Percentiles rank a stretch among this genome's conserved stretches.
These are phyloP conservation scores for Leccinum solheimii DNA, from an alignment of 1,284 basidiomycete species.

Conservation along the genomic window DNA sequence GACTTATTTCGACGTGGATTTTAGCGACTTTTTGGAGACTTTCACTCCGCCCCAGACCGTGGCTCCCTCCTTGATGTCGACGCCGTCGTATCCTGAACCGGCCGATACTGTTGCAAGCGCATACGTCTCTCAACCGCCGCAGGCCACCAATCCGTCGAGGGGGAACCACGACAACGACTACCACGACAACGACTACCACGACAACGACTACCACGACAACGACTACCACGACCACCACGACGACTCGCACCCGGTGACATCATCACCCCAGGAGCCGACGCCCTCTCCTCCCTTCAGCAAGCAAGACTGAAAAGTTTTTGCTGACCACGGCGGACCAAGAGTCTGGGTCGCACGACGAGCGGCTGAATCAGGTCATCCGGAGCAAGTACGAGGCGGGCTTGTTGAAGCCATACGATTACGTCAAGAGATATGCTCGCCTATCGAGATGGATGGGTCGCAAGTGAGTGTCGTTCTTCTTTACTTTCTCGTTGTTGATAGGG, in stretches of 20 bases:
- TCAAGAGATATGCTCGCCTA: slow-evolving; percentile 88
- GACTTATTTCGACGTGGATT: slow-evolving; percentile 1
- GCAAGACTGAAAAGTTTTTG: slow-evolving; percentile 85
- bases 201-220: background rate
- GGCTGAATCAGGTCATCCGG: slow-evolving; percentile 89
- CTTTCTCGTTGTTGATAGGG: background rate
- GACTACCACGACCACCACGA: background rate
- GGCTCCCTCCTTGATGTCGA: slow-evolving; percentile 49
- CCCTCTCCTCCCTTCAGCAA: slow-evolving; percentile 62
- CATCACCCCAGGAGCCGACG: slow-evolving; percentile 24
- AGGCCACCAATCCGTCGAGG: slow-evolving; percentile 20
- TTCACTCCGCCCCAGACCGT: slow-evolving; percentile 57
- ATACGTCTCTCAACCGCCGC: slow-evolving; percentile 19
- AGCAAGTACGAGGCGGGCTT: slow-evolving; percentile 97
- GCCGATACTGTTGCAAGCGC: slow-evolving; percentile 11
- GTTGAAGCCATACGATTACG: slow-evolving; percentile 95
- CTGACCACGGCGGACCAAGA: slow-evolving; percentile 96
- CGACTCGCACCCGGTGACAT: slow-evolving; percentile 14
- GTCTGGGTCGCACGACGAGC: slow-evolving; percentile 87
- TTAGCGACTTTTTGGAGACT: slow-evolving; percentile 80
- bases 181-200: background rate
- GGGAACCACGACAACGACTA: background rate
- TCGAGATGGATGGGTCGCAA: slow-evolving; percentile 95
- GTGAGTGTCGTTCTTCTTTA: background rate
- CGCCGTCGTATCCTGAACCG: slow-evolving; percentile 38